These are phyloP conservation scores for Blastobotrys persicus DNA, from an alignment of 1,139 yeast species.

Conservation along the genomic window DNA sequence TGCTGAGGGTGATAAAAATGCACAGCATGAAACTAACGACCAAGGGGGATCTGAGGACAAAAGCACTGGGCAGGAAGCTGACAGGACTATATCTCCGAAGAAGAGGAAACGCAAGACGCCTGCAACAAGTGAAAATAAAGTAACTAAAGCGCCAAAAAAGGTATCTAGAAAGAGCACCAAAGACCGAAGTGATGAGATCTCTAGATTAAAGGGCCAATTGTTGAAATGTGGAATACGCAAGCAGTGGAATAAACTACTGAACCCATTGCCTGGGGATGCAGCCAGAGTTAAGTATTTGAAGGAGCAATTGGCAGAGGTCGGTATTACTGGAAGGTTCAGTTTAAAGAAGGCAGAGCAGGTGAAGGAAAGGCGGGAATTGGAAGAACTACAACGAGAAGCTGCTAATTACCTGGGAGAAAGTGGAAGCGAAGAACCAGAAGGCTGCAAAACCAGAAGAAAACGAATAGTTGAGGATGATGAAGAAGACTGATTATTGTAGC, in stretches of 20 bases:
- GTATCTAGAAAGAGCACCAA: slow-evolving; percentile 8
- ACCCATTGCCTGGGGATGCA: slow-evolving; percentile 24
- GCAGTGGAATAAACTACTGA: slow-evolving; percentile 27
- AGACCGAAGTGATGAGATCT: slow-evolving; percentile 22
- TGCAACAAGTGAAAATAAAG: slow-evolving; percentile 10
- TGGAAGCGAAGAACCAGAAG: slow-evolving; percentile 13
- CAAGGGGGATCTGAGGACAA: background rate
- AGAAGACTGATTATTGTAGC: slow-evolving; percentile 14
- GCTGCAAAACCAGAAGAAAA: slow-evolving; percentile 11
- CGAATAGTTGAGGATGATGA: slow-evolving; percentile 21
- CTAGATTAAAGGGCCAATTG: slow-evolving; percentile 28
- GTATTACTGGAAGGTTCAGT: slow-evolving; percentile 33
- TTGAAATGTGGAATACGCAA: slow-evolving; percentile 32
- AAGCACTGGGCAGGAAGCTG: background rate
- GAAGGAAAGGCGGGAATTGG: slow-evolving; percentile 39
- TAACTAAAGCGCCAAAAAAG: slow-evolving; percentile 8
- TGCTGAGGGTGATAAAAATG: slow-evolving; percentile 6
- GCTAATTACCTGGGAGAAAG: slow-evolving; percentile 7
- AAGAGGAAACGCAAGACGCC: slow-evolving; percentile 12
- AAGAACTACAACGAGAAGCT: slow-evolving; percentile 27
- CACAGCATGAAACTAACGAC: slow-evolving; percentile 7
- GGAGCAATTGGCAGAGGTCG: slow-evolving; percentile 26
- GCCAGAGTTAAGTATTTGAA: slow-evolving; percentile 26
- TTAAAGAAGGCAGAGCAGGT: slow-evolving; percentile 37
- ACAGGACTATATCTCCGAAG: slow-evolving; percentile 7